Conservation (phyloP, 345 rosid genomes). For the Sonneratia caseolaris region DNA sequence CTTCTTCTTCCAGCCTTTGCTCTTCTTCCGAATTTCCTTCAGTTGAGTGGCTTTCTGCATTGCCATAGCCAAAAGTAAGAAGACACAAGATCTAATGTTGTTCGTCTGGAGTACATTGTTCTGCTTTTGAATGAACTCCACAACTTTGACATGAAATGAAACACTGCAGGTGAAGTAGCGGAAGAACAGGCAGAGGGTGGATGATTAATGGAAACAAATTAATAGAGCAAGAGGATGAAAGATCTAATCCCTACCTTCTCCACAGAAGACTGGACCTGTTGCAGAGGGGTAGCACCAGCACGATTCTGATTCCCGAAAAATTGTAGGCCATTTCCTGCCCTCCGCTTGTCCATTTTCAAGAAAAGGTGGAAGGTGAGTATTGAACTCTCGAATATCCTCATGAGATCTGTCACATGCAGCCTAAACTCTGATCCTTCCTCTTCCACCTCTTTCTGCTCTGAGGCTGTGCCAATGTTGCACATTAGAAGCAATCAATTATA, state of each 20-base stretch:
- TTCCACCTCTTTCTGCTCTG: constrained; percentile 36
- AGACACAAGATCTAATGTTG: background rate
- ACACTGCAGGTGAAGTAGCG: background rate
- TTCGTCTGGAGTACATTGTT: background rate
- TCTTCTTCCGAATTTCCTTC: constrained; percentile 60
- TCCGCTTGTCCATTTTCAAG: constrained; percentile 76
- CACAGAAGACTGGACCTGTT: constrained; percentile 55
- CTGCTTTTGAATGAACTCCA: too few species aligned
- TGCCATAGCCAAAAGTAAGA: background rate
- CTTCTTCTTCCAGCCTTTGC: constrained; percentile 70
- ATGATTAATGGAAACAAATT: background rate
- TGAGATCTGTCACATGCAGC: constrained; percentile 60
- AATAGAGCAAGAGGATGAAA: background rate
- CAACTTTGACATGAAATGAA: background rate
- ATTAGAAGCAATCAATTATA: background rate
- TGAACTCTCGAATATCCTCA: constrained; percentile 49
- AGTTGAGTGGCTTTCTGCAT: constrained; percentile 63
- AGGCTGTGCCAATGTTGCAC: constrained; percentile 30
- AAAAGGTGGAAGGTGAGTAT: constrained; percentile 59
- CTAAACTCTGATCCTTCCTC: constrained; percentile 41
- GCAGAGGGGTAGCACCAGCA: constrained; percentile 62
- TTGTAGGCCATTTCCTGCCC: constrained; percentile 35
- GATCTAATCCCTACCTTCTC: constrained; percentile 41
- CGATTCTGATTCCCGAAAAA: constrained; percentile 62
- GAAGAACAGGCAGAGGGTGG: background rate